Evolutionary conservation across 1,284 basidiomycete species (phyloP), one percentile per base, ranked within the genome.

Genomic region (Moesziomyces sp.): DNA sequence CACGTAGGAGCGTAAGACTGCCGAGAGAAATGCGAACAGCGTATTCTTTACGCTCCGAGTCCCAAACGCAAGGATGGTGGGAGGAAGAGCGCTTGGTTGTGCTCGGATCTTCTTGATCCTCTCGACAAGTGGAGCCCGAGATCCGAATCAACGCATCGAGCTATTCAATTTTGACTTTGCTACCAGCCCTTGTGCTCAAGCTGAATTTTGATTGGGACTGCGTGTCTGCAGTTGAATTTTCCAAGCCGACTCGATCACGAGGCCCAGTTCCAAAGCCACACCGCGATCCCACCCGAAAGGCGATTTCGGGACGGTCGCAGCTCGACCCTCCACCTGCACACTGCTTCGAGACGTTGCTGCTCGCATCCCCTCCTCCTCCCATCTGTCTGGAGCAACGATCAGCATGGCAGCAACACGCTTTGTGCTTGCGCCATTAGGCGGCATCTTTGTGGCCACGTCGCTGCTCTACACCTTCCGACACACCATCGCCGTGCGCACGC

Each of bases 401-500:
- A 43, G 26, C 44, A 40, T 74, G 72, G 63, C 72, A 47, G 61
- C 52, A 24, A 58, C 67, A 23, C 72, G 72, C 6, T 63, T 70
- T 46, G 30, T 74, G 28, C 54, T 74, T 2, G 72, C 67, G 11
- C 72, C 72, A 5, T 38, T 74, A 19, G 68, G 67, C 33, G 72
- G 72, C 43, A 67, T 67, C 18, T 74, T 74, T 62, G 72, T 74
- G 44, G 72, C 72, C 11, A 74, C 72, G 2, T 70, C 72, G 46
- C 57, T 74, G 18, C 67, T 74, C 56, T 74, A 74, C 57, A 71
- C 72, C 21, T 74, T 74, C 43, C 62, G 72, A n/a, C 67, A 74
- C 51, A 71, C 67, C 6, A 74, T 74, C 19, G 66, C 72, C 4
- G 66, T 71, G 5, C 66, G 67, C n/a, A 74, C 72, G 24, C 72